Evolutionary conservation across 345 rosid genomes (phyloP).

Genomic region (Corymbia maculata): DNA sequence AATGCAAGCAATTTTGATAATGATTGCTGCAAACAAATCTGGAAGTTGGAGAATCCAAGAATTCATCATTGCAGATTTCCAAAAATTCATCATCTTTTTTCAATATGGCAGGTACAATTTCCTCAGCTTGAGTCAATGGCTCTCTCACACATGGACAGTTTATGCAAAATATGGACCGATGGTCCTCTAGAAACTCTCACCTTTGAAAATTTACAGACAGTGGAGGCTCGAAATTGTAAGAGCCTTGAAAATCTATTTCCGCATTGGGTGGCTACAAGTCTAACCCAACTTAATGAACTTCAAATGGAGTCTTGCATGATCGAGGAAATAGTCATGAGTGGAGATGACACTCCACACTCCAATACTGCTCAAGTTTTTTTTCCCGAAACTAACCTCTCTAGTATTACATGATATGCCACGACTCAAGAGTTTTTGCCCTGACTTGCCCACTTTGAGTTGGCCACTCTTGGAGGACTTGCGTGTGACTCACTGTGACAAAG

Average conservation of each 20-base stretch:
- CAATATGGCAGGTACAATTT: neutral
- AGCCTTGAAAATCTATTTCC: neutral
- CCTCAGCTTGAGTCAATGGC: fast-evolving
- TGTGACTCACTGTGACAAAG: neutral
- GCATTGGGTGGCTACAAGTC: neutral
- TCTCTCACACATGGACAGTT: neutral
- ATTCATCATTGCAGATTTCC: neutral
- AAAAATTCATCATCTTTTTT: neutral
- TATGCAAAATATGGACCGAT: neutral
- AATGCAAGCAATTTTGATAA: no score
- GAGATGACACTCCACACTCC: neutral
- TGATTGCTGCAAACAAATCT: no score
- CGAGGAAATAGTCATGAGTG: neutral
- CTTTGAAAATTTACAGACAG: fast-evolving
- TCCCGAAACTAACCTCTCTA: neutral
- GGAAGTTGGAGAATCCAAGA: no score
- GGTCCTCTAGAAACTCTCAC: neutral
- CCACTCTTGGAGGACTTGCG: neutral
- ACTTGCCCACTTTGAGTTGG: neutral
- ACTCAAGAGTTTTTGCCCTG: neutral
- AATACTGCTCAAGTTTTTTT: neutral
- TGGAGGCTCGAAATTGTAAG: fast-evolving
- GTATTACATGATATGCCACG: neutral
- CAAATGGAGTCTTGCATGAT: neutral
- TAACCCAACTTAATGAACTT: neutral